Percentiles rank a stretch among this genome's conserved stretches.
These are phyloP conservation scores for Cyberlindnera americana DNA, from an alignment of 805 yeast species.

Conservation along the genomic window DNA sequence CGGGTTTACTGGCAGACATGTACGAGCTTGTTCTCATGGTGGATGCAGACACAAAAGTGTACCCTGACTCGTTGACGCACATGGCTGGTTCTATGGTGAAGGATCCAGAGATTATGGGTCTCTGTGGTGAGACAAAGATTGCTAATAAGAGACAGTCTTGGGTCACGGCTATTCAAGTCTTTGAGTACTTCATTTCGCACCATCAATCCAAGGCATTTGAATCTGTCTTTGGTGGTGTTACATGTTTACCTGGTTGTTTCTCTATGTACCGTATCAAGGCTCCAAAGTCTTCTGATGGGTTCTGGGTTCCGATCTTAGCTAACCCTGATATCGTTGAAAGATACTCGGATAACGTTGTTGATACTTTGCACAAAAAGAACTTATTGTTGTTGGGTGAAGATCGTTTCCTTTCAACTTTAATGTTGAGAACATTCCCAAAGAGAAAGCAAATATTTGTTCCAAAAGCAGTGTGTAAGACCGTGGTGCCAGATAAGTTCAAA, in stretches of 20 bases:
- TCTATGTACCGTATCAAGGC: constrained; percentile 88
- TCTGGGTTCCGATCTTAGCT: constrained; percentile 91
- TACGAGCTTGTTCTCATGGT: constrained; percentile 88
- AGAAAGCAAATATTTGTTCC: constrained; percentile 84
- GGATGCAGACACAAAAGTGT: constrained; percentile 90
- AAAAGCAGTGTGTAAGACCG: constrained; percentile 87
- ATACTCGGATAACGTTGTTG: constrained; percentile 80
- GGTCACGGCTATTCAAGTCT: constrained; percentile 93
- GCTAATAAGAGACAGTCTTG: constrained; percentile 78
- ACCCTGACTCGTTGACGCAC: constrained; percentile 83
- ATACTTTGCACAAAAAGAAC: constrained; percentile 83
- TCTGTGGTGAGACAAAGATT: constrained; percentile 93
- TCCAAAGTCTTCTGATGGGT: constrained; percentile 74
- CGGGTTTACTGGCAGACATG: constrained; percentile 79
- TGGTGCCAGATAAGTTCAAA: constrained; percentile 78
- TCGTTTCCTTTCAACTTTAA: constrained; percentile 76
- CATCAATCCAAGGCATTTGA: constrained; percentile 94
- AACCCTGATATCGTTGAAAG: constrained; percentile 93
- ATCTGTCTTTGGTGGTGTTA: constrained; percentile 91
- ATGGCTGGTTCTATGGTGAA: constrained; percentile 87
- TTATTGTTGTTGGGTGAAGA: constrained; percentile 86
- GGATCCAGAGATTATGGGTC: constrained; percentile 84
- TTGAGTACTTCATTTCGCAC: constrained; percentile 89
- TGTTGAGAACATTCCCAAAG: constrained; percentile 86
- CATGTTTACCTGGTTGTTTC: constrained; percentile 95